Conservation (phyloP, 139 green algal genomes). For the Astrephomene gubernaculifera region DNA sequence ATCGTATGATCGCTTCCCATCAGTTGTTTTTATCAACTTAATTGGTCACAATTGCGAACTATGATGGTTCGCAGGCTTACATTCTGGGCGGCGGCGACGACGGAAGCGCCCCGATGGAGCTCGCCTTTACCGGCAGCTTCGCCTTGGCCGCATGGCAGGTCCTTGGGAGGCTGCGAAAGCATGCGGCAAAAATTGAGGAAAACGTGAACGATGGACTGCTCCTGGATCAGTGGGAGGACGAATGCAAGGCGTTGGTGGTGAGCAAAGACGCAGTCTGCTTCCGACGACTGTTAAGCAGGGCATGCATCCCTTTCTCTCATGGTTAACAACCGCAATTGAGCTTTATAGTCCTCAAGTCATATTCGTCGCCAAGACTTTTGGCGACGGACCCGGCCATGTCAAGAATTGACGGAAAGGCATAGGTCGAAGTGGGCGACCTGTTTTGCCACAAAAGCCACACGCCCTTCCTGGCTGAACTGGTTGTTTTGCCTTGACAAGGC, state of each 20-base stretch:
- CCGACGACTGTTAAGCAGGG: too few relatives aligned
- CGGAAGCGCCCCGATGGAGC: slow-evolving; percentile 12
- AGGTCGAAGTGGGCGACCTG: too few relatives aligned
- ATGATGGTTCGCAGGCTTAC: not conserved
- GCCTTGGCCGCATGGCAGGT: slow-evolving; percentile 42
- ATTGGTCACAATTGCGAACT: not conserved
- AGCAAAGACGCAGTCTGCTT: slow-evolving; percentile 7
- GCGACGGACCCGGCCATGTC: too few relatives aligned
- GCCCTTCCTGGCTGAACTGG: too few relatives aligned
- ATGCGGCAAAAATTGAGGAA: slow-evolving; percentile 35
- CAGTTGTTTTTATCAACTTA: not conserved
- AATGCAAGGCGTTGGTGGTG: slow-evolving; percentile 19
- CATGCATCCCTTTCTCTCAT: too few relatives aligned
- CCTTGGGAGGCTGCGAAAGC: slow-evolving; percentile 26
- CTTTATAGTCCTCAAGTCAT: too few relatives aligned
- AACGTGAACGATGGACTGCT: slow-evolving; percentile 6
- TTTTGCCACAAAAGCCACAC: too few relatives aligned
- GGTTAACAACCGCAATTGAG: too few relatives aligned
- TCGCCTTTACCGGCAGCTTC: slow-evolving; percentile 35
- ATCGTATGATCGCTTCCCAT: not conserved
- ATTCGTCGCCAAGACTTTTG: too few relatives aligned
- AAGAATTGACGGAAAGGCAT: too few relatives aligned
- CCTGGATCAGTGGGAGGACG: slow-evolving; percentile 6
- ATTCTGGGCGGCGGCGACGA: slow-evolving; percentile 4
- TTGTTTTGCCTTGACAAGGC: too few relatives aligned